phyloP scores from a whole-genome alignment of 768 basidiomycete species.

The Asterophora lycoperdoides region DNA sequence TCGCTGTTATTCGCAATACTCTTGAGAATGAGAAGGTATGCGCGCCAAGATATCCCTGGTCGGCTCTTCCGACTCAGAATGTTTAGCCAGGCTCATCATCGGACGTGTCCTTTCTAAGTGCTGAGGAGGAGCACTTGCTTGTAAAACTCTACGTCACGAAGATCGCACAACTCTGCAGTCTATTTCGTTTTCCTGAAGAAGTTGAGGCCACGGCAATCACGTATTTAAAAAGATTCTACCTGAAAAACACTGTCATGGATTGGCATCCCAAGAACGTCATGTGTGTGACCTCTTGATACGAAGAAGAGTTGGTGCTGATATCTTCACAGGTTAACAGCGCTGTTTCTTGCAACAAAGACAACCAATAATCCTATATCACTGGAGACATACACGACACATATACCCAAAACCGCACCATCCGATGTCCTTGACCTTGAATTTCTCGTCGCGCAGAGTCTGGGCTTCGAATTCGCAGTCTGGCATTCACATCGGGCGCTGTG shows the following conservation, averaged over 20 bases:
- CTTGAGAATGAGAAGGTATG: slow-evolving; percentile 78
- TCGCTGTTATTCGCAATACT: slow-evolving; percentile 69
- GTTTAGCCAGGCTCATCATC: slow-evolving; percentile 68
- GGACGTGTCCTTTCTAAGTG: slow-evolving; percentile 66
- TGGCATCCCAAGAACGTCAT: slow-evolving; percentile 99
- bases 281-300: slow-evolving; percentile 40
- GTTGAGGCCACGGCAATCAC: slow-evolving; percentile 90
- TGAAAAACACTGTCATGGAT: slow-evolving; percentile 98
- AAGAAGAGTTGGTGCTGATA: slow-evolving; percentile 2
- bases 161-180: slow-evolving; percentile 77
- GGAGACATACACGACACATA: slow-evolving; percentile 77
- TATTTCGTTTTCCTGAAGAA: slow-evolving; percentile 86
- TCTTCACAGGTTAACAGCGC: slow-evolving; percentile 75
- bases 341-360: slow-evolving; percentile 96
- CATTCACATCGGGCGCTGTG: slow-evolving; percentile 85
- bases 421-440: slow-evolving; percentile 96
- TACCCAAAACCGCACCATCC: slow-evolving; percentile 73
- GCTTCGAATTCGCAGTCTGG: slow-evolving; percentile 93
- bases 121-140: slow-evolving; percentile 82
- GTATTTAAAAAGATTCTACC: slow-evolving; percentile 95
- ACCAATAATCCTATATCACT: slow-evolving; percentile 92
- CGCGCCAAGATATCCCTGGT: slow-evolving; percentile 9
- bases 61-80: slow-evolving; percentile 20
- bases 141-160: slow-evolving; percentile 88
- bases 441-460: slow-evolving; percentile 88